phyloP scores from a whole-genome alignment of 2,329 filamentous ascomycete species.

The Domatiomyces catenatus region DNA sequence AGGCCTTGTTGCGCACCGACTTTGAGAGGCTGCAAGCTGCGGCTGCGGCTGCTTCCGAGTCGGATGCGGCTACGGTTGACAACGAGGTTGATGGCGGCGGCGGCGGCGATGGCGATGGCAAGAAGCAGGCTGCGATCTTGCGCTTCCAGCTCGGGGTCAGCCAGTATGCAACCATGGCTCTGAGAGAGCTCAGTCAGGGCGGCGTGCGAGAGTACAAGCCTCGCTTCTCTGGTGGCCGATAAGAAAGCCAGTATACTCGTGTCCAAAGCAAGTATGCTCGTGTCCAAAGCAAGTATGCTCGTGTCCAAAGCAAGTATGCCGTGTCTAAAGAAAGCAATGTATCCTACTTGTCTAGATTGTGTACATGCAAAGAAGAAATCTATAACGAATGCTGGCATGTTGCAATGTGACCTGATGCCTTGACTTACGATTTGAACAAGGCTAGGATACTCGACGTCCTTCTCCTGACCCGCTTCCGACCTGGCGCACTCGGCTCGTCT shows the following conservation, averaged over 20 bases:
- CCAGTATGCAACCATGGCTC: constrained; percentile 71
- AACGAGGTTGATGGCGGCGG: constrained; percentile 4
- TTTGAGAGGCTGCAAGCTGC: constrained; percentile 38
- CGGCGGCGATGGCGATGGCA: constrained; percentile 1
- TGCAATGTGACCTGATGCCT: not conserved
- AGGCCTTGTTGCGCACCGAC: constrained; percentile 63
- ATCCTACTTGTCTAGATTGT: not conserved
- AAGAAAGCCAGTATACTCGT: no score
- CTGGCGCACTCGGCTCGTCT: constrained; percentile 3
- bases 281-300: no score
- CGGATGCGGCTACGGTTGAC: not conserved
- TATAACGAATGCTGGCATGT: not conserved
- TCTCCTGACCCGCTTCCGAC: constrained; percentile 13
- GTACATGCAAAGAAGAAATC: not conserved
- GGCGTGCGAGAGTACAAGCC: constrained; percentile 48
- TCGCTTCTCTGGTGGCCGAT: constrained; percentile 40
- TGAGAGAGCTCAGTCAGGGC: constrained; percentile 63
- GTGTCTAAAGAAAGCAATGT: not conserved
- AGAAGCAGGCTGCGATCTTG: constrained; percentile 28
- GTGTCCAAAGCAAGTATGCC: no score
- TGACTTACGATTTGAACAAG: constrained; percentile 14
- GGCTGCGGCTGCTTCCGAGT: not conserved
- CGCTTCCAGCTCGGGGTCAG: constrained; percentile 64
- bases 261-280: no score
- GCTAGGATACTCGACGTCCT: constrained; percentile 16